These are phyloP conservation scores for Monosporascus ibericus DNA, from an alignment of 2,329 filamentous ascomycete genomes.

Conservation along the genomic window DNA sequence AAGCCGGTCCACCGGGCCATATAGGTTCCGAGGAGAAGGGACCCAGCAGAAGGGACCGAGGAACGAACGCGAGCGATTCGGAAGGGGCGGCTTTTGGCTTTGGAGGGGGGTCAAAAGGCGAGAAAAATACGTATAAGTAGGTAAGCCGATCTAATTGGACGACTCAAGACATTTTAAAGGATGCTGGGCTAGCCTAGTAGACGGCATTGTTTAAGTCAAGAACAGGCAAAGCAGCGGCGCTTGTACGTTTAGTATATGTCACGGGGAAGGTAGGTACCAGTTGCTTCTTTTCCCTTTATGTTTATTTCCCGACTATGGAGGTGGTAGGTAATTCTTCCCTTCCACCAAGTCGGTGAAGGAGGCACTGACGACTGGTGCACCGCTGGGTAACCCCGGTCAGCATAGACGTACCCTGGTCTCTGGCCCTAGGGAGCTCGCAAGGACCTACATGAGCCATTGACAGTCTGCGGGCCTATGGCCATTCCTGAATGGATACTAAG, in stretches of 20 bases:
- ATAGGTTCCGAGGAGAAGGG: conserved; percentile 14
- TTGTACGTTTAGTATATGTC: not conserved
- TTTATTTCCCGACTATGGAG: too few relatives aligned
- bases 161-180: not conserved
- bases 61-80: conserved; percentile 23
- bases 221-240: conserved; percentile 2
- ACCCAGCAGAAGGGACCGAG: conserved; percentile 16
- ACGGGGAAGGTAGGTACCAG: not conserved
- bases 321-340: too few relatives aligned
- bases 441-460: conserved; percentile 23
- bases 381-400: conserved; percentile 20
- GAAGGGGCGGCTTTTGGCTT: conserved; percentile 1
- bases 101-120: conserved; percentile 1
- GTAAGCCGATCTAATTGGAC: not conserved
- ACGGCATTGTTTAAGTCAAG: not conserved
- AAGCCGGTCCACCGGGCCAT: conserved; percentile 18
- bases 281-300: conserved; percentile 2
- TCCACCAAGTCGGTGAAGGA: conserved; percentile 38
- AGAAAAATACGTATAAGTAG: not conserved
- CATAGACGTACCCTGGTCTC: conserved; percentile 19
- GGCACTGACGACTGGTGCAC: conserved; percentile 33
- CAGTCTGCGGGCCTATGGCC: conserved; percentile 19
- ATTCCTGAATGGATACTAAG: conserved; percentile 26
- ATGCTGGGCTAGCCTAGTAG: not conserved
- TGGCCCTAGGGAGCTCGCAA: conserved; percentile 19